Evolutionary conservation across 352 stramenopile species (phyloP), one percentile per base, ranked within the genome.

Genomic region (Pythium grandisporangium): DNA sequence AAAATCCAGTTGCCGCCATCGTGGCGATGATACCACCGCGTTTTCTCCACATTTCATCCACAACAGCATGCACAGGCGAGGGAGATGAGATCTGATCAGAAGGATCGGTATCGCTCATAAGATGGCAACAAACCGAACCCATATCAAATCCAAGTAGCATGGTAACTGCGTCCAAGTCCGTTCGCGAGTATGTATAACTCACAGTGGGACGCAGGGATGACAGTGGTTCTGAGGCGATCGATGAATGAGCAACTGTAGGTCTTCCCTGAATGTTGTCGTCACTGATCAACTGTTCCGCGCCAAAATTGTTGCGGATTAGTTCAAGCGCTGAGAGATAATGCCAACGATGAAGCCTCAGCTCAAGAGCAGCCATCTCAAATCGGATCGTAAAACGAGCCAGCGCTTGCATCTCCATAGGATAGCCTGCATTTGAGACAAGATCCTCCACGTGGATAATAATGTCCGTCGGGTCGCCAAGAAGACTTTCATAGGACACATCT

Each of bases 261-360:
- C n/a, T n/a, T n/a, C n/a, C n/a, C n/a, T n/a, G n/a, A n/a, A 29
- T n/a, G 25, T 20, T 22, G 37, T n/a, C 20, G 26, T 32, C 30
- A 30, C 33, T 5, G n/a, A 47, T 16, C 2, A 85, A 55, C 24
- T 75, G 55, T 6, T 87, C 73, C 2, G 71, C 79, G 11, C 74
- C 70, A 45, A 92, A 85, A 51, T 92, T 92, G 16, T 88, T 62
- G 24, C 66, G 37, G 17, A 90, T 42, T 0, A 92, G 35, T 3
- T 56, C 66, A 5, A 92, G 56, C n/a, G 84, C 60, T 20, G 69
- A 66, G 26, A 88, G 37, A 44, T 92, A 92, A 21, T 83, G 42
- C 33, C 30, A 39, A 14, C 39, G 47, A 25, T 63, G 39, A 6
- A 68, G 21, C 33, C 48, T 36, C 32, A 69, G 27, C 25, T 51